Evolutionary conservation across 2,329 filamentous ascomycete genomes (phyloP), one percentile per base, ranked within the genome.

Genomic region (Dactylellina parvicollis): DNA sequence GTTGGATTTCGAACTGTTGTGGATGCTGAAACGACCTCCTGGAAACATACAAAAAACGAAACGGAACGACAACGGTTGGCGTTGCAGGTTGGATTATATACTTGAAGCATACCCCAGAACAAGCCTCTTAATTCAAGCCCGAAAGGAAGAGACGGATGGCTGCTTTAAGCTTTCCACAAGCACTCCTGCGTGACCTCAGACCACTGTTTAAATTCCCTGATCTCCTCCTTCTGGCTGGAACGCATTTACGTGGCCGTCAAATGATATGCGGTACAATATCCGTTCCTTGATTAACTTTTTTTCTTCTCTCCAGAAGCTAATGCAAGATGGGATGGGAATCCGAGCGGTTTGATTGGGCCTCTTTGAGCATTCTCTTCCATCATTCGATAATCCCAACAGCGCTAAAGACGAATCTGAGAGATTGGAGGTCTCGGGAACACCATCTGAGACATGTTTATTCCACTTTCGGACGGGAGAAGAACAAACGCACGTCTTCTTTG

Each of bases 11-110:
- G 36, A 72, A 36, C 2, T 54, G 26, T 28, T 36, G 57, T 56
- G 30, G 55, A 62, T 40, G 50, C 50, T 72, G 67, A 72, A 72
- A 72, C 67, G 20, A 28, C 40, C 52, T 65, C 59, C 59, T 65
- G 52, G 56, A 47, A 47, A 56, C 30, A 26, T 54, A 52, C 54
- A 65, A n/a, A n/a, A n/a, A 72, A 72, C 67, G 67, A 72, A 72
- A 72, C 67, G 52, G 59, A 65, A 62, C 50, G 52, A 64, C 59
- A 52, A 72, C 67, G 22, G 34, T 36, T 38, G 52, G 59, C 28
- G 67, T 72, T 32, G 54, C 67, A 72, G 67, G 40, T 49, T 59
- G 57, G 46, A 32, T 72, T 72, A 72, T 72, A 72, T 71, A n/a
- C n/a, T n/a, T n/a, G 60, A 46, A 28, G 59, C 28, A 22, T 47